Evolutionary conservation across 1,284 basidiomycete genomes (phyloP).

Genomic region (Microstroma glucosiphilum): DNA sequence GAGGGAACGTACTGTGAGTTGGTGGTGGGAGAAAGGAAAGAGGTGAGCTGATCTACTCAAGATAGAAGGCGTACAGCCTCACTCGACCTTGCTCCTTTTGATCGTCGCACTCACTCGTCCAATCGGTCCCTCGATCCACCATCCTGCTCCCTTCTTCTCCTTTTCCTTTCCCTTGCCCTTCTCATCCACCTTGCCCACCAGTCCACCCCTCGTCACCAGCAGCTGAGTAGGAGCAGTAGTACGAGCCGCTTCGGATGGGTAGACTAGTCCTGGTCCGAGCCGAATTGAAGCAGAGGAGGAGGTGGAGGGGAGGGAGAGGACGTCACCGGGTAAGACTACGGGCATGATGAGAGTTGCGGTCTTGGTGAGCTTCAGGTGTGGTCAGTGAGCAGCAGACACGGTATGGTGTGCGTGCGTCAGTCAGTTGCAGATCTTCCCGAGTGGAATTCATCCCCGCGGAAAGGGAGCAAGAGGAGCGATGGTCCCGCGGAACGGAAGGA

Average conservation of each 20-base stretch:
- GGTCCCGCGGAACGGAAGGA: too few species aligned
- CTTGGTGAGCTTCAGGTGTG: too few species aligned
- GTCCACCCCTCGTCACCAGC: neutral
- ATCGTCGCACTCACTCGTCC: slow-evolving; percentile 2
- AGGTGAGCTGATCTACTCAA: neutral
- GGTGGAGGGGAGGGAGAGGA: neutral
- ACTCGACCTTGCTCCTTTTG: too few species aligned
- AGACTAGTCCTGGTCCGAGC: slow-evolving; percentile 1
- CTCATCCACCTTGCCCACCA: neutral
- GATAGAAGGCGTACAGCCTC: neutral
- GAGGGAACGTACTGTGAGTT: slow-evolving; percentile 32
- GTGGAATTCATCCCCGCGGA: too few species aligned
- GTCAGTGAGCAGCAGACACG: too few species aligned
- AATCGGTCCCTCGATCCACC: slow-evolving; percentile 1
- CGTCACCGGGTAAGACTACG: neutral
- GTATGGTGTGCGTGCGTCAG: too few species aligned
- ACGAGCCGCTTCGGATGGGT: neutral
- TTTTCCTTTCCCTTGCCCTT: slow-evolving; percentile 1
- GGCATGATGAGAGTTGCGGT: neutral
- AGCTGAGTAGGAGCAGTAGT: neutral
- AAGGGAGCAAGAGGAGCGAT: too few species aligned
- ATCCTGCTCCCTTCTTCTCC: neutral
- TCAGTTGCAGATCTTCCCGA: too few species aligned
- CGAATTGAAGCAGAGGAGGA: neutral
- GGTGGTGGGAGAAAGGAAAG: neutral